phyloP scores from a whole-genome alignment of 331 rosid genomes.

The Quercus tomentella region DNA sequence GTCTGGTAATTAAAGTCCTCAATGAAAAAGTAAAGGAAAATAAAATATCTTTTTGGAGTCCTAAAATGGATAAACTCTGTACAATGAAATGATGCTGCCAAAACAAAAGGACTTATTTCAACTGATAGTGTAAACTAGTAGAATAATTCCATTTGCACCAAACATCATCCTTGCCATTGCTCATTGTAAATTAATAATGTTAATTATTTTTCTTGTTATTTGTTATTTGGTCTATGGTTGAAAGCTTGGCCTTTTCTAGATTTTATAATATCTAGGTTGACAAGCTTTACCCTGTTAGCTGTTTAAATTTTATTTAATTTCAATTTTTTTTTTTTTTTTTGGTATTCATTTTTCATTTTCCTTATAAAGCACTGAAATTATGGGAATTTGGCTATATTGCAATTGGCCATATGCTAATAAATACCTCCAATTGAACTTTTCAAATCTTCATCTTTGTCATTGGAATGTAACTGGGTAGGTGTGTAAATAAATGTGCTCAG shows the following conservation, averaged over 20 bases:
- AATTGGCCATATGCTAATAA: background rate
- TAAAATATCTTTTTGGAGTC: background rate
- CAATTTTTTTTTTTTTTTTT: background rate
- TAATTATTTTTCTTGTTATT: background rate
- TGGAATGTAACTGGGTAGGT: slow-evolving; percentile 9
- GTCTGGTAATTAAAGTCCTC: background rate
- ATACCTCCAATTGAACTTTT: background rate
- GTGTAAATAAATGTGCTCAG: slow-evolving; percentile 29
- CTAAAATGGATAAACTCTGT: background rate
- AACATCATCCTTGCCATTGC: background rate
- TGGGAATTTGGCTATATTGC: background rate
- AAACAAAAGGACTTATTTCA: background rate
- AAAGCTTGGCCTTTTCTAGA: background rate
- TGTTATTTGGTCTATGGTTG: background rate
- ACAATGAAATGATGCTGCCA: background rate
- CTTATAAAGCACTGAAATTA: no score
- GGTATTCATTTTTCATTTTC: no score
- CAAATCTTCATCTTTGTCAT: background rate
- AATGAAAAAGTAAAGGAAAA: background rate
- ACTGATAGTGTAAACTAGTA: background rate
- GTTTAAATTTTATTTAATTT: background rate
- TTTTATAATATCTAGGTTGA: background rate
- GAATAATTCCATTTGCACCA: background rate
- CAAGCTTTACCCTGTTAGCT: background rate
- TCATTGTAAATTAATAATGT: background rate